phyloP scores from a whole-genome alignment of 352 stramenopile species.

The Pythium utonaiense region DNA sequence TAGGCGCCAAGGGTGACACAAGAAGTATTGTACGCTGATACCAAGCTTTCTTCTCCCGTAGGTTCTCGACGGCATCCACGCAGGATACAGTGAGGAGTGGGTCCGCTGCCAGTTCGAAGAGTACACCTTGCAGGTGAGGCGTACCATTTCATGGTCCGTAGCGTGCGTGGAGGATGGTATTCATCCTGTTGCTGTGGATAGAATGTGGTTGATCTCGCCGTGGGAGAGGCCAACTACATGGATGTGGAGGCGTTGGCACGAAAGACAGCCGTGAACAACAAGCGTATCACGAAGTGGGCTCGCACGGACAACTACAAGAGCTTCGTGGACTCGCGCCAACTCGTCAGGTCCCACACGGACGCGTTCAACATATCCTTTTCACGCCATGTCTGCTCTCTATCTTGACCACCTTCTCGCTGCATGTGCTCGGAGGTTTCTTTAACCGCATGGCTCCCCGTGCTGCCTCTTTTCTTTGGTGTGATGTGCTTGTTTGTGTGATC shows the following conservation, averaged over 20 bases:
- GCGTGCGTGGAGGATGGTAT: background rate
- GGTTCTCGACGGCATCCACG: slow-evolving; percentile 76
- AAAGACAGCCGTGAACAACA: slow-evolving; percentile 82
- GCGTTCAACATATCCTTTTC: slow-evolving; percentile 86
- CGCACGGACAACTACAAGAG: slow-evolving; percentile 85
- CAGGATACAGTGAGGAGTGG: slow-evolving; percentile 84
- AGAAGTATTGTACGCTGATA: too few relatives aligned
- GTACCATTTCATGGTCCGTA: too few relatives aligned
- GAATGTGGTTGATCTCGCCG: slow-evolving; percentile 77
- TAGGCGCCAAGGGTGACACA: too few relatives aligned
- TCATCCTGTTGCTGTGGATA: slow-evolving; percentile 29
- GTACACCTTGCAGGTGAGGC: slow-evolving; percentile 81
- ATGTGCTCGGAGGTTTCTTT: slow-evolving; percentile 31
- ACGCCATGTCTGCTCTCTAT: slow-evolving; percentile 39
- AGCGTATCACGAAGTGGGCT: slow-evolving; percentile 84
- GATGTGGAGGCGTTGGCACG: slow-evolving; percentile 65
- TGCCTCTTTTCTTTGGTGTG: slow-evolving; percentile 1
- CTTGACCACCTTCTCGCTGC: slow-evolving; percentile 15
- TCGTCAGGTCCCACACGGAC: slow-evolving; percentile 41
- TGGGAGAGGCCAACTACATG: slow-evolving; percentile 77
- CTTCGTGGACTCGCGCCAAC: slow-evolving; percentile 58
- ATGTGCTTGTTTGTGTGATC: slow-evolving; percentile 29
- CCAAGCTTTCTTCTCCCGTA: slow-evolving; percentile 6
- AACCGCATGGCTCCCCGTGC: slow-evolving; percentile 24
- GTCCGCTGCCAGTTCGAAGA: slow-evolving; percentile 87